Conservation (phyloP, 495 filamentous ascomycete genomes). For the Hypomontagnella submonticulosa region DNA sequence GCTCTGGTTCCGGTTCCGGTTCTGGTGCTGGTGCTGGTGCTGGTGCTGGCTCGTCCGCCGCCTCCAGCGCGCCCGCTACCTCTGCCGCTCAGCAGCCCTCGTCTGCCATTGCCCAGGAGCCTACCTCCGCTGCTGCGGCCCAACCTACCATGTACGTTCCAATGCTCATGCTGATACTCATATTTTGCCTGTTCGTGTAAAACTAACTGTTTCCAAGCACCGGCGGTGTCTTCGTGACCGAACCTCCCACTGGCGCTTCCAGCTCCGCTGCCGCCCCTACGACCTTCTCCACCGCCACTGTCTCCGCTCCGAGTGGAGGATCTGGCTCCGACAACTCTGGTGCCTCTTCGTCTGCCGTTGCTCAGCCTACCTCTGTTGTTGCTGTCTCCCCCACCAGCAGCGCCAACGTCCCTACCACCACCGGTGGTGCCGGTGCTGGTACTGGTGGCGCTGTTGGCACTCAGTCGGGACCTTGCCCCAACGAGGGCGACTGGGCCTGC, state of each 20-base stretch:
- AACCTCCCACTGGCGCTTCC: slow-evolving; percentile 21
- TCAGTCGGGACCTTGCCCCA: slow-evolving; percentile 55
- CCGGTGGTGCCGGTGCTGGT: slow-evolving; percentile 16
- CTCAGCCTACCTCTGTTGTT: slow-evolving; percentile 25
- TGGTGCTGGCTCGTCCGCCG: slow-evolving; percentile 15
- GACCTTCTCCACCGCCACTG: slow-evolving; percentile 40
- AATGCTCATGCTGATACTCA: not conserved
- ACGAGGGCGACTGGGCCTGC: slow-evolving; percentile 73
- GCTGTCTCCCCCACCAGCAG: slow-evolving; percentile 38
- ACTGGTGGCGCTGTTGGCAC: slow-evolving; percentile 29
- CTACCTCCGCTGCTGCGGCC: not conserved
- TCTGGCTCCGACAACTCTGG: slow-evolving; percentile 40
- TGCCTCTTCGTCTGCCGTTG: slow-evolving; percentile 33
- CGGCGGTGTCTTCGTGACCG: slow-evolving; percentile 51
- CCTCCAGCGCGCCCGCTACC: slow-evolving; percentile 13
- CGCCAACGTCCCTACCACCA: slow-evolving; percentile 25
- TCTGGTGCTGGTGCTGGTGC: slow-evolving; percentile 38
- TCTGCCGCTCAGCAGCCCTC: slow-evolving; percentile 7
- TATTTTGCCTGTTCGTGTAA: slow-evolving; percentile 19
- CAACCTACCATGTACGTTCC: slow-evolving; percentile 30
- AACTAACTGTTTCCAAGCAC: slow-evolving; percentile 41
- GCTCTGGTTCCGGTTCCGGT: slow-evolving; percentile 39
- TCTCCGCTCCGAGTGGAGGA: slow-evolving; percentile 28
- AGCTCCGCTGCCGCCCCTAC: slow-evolving; percentile 24
- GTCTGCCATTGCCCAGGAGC: not conserved